phyloP scores from a whole-genome alignment of 148 eudicot genomes.

The Polygonum maritimum region DNA sequence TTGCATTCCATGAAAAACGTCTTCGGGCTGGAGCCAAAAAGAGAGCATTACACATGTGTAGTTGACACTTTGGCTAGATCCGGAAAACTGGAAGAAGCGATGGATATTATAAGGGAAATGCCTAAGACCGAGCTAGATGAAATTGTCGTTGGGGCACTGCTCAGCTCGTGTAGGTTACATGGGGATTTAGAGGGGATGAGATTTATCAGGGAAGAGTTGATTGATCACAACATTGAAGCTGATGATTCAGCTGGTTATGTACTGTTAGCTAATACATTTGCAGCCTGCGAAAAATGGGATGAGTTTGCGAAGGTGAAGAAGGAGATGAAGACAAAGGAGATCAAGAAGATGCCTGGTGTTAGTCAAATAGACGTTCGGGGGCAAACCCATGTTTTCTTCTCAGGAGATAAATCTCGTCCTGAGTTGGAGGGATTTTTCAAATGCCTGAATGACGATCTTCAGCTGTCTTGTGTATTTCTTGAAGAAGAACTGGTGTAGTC shows the following conservation, averaged over 20 bases:
- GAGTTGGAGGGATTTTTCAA: not conserved
- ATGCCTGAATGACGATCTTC: constrained; percentile 1
- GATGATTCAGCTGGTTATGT: constrained; percentile 32
- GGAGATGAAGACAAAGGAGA: constrained; percentile 36
- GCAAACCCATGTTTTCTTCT: constrained; percentile 28
- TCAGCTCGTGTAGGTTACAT: constrained; percentile 37
- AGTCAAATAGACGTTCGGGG: constrained; percentile 40
- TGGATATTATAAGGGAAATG: constrained; percentile 32
- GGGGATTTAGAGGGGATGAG: constrained; percentile 26
- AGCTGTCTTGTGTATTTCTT: not conserved
- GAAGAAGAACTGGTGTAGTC: not conserved
- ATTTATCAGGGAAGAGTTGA: constrained; percentile 21
- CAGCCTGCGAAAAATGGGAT: constrained; percentile 40
- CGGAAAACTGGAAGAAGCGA: constrained; percentile 37
- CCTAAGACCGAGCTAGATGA: constrained; percentile 31
- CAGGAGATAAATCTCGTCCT: constrained; percentile 24
- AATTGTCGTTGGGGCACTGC: constrained; percentile 38
- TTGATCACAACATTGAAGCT: constrained; percentile 26
- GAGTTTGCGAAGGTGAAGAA: constrained; percentile 34
- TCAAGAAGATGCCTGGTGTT: constrained; percentile 42
- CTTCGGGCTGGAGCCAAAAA: constrained; percentile 30
- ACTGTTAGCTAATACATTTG: constrained; percentile 41
- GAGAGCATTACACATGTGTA: constrained; percentile 54
- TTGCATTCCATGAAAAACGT: constrained; percentile 32
- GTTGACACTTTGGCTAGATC: constrained; percentile 55